These are phyloP conservation scores for Colletotrichum noveboracense DNA, from an alignment of 2,329 filamentous ascomycete species.

Conservation along the genomic window DNA sequence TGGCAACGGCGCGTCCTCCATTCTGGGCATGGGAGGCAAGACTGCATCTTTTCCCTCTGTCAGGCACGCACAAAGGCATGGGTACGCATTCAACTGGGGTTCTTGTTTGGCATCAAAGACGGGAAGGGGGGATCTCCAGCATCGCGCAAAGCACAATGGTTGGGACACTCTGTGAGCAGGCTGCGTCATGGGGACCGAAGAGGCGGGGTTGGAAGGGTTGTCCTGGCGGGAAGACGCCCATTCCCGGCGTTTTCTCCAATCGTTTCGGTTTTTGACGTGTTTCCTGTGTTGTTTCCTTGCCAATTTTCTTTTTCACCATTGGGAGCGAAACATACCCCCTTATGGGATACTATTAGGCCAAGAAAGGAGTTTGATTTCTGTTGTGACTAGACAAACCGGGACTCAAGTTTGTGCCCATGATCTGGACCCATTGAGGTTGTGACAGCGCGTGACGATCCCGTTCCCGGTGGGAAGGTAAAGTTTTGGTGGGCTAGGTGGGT, in stretches of 20 bases:
- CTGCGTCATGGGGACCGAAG: neutral
- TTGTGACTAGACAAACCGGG: neutral
- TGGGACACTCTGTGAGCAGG: neutral
- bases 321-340: slow-evolving; percentile 16
- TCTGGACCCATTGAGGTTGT: neutral
- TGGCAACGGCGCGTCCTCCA: neutral
- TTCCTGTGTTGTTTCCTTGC: neutral
- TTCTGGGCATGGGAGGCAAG: neutral
- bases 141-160: neutral
- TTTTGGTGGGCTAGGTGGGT: neutral
- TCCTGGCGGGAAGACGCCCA: neutral
- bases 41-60: slow-evolving; percentile 10
- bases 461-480: neutral
- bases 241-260: neutral
- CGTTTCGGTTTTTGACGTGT: neutral
- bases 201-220: neutral
- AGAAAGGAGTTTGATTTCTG: slow-evolving; percentile 14
- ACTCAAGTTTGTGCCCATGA: neutral
- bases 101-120: slow-evolving; percentile 19
- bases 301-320: neutral
- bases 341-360: slow-evolving; percentile 9
- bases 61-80: neutral
- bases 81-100: slow-evolving; percentile 15
- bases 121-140: neutral
- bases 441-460: neutral